Evolutionary conservation across 2,329 filamentous ascomycete species (phyloP).

Genomic region (Domatiomyces catenatus): DNA sequence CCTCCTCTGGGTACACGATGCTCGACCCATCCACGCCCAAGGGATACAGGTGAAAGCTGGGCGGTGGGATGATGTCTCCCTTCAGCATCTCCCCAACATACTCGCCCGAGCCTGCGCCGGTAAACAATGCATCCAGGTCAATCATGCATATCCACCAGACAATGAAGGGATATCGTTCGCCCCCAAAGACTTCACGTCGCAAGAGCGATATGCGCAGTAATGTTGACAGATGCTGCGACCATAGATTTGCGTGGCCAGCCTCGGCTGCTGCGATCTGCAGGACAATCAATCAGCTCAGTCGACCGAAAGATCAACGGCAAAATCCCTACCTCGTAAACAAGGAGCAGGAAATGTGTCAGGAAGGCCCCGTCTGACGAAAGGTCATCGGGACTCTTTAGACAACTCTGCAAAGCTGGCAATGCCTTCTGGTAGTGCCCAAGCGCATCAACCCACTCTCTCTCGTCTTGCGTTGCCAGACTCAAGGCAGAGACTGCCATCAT

Average conservation of each 20-base stretch:
- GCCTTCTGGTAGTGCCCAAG: slow-evolving; percentile 41
- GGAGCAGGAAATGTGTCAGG: slow-evolving; percentile 41
- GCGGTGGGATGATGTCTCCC: slow-evolving; percentile 33
- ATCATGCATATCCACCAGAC: slow-evolving; percentile 40
- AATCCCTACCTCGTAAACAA: slow-evolving; percentile 38
- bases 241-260: slow-evolving; percentile 34
- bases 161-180: slow-evolving; percentile 35
- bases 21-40: slow-evolving; percentile 22
- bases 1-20: slow-evolving; percentile 24
- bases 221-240: slow-evolving; percentile 39
- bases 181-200: slow-evolving; percentile 29
- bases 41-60: slow-evolving; percentile 25
- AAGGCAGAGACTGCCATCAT: slow-evolving; percentile 44
- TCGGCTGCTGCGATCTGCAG: slow-evolving; percentile 32
- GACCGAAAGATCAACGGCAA: neutral
- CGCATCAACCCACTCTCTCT: slow-evolving; percentile 32
- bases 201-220: slow-evolving; percentile 36
- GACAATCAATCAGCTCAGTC: slow-evolving; percentile 7
- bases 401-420: slow-evolving; percentile 33
- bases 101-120: slow-evolving; percentile 36
- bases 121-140: slow-evolving; percentile 41
- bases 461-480: slow-evolving; percentile 34
- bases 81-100: slow-evolving; percentile 35
- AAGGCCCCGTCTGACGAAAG: slow-evolving; percentile 42
- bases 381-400: slow-evolving; percentile 32